Evolutionary conservation across 2,329 filamentous ascomycete species (phyloP), one percentile per base, ranked within the genome.

Genomic region (Polytolypa hystricis): DNA sequence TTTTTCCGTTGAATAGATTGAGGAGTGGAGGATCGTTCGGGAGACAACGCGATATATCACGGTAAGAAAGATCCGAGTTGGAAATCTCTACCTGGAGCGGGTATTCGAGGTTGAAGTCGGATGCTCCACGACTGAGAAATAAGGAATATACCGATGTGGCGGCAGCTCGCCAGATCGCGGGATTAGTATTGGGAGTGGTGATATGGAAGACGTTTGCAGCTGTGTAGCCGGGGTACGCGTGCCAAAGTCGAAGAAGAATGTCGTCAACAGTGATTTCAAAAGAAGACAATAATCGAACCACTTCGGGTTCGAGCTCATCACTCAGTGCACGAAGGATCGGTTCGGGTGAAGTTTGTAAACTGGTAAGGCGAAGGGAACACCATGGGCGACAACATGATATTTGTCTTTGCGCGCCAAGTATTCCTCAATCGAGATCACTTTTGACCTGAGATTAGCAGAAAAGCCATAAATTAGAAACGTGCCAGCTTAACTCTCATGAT

Each of bases 1-100:
- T 23, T 4, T 5, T 23, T 12, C 8, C 16, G 12, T 20, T 11
- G 25, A 33, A 12, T 4, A 11, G 9, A 12, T 33, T 15, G 16
- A 33, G 31, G 18, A 33, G 31, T 23, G 5, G 8, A n/a, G 19
- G 17, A 14, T 33, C 31, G n/a, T 33, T 8, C 12, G 31, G 31
- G 9, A 33, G 18, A 11, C 4, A 11, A 4, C 18, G 2, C 9
- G 31, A 33, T 3, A 23, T 33, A 14, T 33, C 31, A 12, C 25
- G 16, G n/a, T 33, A 33, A 3, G 5, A 33, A 11, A 21, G 15
- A 19, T 12, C 8, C 5, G 16, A 20, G 19, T 23, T 33, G 31
- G 5, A 12, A 23, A 33, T 33, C 18, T 33, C 31, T 3, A 33
- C 5, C 15, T 33, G 31, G 5, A 33, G 18, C 4, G 15, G 5